phyloP scores from a whole-genome alignment of 225 moss, liverwort and hornwort species.

The Climacium dendroides region DNA sequence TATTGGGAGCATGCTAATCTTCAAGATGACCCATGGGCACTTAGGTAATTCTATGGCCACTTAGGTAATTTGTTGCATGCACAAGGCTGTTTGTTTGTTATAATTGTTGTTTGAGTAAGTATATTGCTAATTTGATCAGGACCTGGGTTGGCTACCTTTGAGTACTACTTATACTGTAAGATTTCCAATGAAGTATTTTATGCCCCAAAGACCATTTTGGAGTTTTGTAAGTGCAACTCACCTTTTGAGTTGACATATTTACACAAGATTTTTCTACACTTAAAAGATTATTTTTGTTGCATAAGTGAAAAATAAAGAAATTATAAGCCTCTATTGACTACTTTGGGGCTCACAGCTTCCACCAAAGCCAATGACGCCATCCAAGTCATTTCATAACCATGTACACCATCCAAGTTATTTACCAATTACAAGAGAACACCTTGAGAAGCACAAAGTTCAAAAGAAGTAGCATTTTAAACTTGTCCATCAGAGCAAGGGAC shows the following conservation, averaged over 20 bases:
- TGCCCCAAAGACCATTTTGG: accelerated
- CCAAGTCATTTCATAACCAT: background rate
- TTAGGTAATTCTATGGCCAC: too few relatives aligned
- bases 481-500: too few relatives aligned
- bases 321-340: too few relatives aligned
- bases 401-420: background rate
- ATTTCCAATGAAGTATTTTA: background rate
- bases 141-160: background rate
- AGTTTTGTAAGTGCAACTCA: accelerated
- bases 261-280: accelerated
- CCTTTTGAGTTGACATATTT: accelerated
- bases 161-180: background rate
- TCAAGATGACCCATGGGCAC: too few relatives aligned
- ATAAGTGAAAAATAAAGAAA: too few relatives aligned
- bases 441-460: accelerated
- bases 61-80: accelerated
- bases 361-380: too few relatives aligned
- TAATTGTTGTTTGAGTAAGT: accelerated
- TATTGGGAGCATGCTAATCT: background rate
- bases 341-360: too few relatives aligned
- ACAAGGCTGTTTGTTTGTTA: accelerated
- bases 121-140: background rate
- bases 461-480: too few relatives aligned
- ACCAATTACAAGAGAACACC: too few relatives aligned
- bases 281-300: background rate